Conservation (phyloP, 768 basidiomycete genomes). For the Trametes punicea region DNA sequence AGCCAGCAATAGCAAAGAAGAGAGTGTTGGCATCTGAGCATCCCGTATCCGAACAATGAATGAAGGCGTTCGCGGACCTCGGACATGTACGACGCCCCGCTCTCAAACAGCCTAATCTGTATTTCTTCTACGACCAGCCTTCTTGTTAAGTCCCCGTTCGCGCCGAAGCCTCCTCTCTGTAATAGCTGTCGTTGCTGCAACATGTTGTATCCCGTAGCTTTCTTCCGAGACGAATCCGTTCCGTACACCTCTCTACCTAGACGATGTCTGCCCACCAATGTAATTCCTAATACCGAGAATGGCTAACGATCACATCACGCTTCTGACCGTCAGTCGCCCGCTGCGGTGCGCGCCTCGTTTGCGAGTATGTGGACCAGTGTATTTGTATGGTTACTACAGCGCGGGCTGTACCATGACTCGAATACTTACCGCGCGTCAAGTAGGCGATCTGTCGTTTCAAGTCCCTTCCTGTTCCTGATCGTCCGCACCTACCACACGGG, state of each 20-base stretch:
- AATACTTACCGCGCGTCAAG: no score
- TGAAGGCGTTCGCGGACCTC: constrained; percentile 3
- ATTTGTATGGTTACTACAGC: no score
- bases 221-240: constrained; percentile 4
- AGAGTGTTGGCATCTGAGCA: not conserved
- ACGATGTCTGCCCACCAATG: constrained; percentile 2
- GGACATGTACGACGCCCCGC: not conserved
- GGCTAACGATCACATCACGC: not conserved
- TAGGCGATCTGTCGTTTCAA: no score
- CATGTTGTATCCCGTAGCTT: constrained; percentile 24
- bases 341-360: not conserved
- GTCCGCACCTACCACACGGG: not conserved
- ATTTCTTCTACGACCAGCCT: not conserved
- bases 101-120: not conserved
- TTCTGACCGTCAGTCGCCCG: not conserved
- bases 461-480: not conserved
- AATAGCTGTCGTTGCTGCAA: constrained; percentile 19
- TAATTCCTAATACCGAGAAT: constrained; percentile 1
- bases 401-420: no score
- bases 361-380: no score
- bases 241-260: not conserved
- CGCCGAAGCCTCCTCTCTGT: constrained; percentile 7
- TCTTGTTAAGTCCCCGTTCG: not conserved
- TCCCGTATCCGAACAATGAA: not conserved
- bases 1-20: constrained; percentile 10